phyloP scores from a whole-genome alignment of 106 monocot species.

The Dactylorhiza incarnata region DNA sequence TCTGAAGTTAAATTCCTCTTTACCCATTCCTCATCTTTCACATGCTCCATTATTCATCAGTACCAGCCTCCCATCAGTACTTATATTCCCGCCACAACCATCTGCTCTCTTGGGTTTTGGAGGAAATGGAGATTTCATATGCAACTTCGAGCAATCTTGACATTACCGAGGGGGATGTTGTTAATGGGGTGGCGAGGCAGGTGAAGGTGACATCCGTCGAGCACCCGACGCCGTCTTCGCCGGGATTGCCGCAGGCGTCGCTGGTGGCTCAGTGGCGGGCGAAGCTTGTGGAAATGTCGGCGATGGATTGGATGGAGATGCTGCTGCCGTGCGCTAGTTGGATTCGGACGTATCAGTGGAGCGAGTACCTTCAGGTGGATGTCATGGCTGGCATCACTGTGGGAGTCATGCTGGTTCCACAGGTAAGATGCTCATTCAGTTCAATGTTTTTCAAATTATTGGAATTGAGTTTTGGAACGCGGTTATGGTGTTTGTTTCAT shows the following conservation, averaged over 20 bases:
- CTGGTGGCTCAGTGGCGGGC: conserved; percentile 9
- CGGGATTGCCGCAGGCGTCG: neutral
- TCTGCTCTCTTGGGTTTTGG: neutral
- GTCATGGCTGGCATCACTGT: conserved; percentile 81
- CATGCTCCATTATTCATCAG: neutral
- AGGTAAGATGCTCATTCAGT: conserved; percentile 28
- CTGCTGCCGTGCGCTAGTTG: conserved; percentile 64
- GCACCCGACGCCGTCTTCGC: conserved; percentile 21
- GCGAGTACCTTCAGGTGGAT: conserved; percentile 67
- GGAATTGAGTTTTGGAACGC: too few species aligned
- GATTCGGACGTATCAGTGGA: conserved; percentile 59
- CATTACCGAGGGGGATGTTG: conserved; percentile 15
- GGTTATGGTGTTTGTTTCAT: too few species aligned
- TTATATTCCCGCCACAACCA: neutral
- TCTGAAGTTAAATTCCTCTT: neutral
- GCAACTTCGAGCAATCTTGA: conserved; percentile 30
- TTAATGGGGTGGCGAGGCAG: conserved; percentile 18
- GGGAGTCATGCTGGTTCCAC: conserved; percentile 96
- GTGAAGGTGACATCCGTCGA: conserved; percentile 40
- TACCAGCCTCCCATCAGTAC: neutral
- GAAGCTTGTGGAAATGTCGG: conserved; percentile 23
- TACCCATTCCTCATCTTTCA: conserved; percentile 7
- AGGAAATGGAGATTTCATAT: conserved; percentile 28
- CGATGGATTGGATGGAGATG: conserved; percentile 43
- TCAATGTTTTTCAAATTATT: neutral